Percentiles rank a stretch among this genome's conserved stretches.
These are phyloP conservation scores for Gynostemma pentaphyllum DNA, from an alignment of 306 rosid species.

Conservation along the genomic window DNA sequence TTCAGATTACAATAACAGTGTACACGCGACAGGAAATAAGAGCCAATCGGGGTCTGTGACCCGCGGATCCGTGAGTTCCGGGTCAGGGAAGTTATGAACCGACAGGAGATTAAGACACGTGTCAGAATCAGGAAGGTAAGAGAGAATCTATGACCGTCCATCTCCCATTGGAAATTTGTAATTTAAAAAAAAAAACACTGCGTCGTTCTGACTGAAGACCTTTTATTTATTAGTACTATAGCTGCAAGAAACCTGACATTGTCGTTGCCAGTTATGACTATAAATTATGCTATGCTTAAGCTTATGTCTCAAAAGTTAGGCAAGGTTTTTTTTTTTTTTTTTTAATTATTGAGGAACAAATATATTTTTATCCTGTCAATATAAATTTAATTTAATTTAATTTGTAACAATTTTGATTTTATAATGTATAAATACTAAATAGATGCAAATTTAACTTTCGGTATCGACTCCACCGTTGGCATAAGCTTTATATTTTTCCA, in stretches of 20 bases:
- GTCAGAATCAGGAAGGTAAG: background rate
- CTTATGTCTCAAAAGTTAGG: no score
- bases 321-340: no score
- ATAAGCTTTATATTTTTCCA: slow-evolving; percentile 34
- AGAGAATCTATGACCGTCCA: background rate
- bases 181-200: no score
- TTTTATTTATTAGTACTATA: background rate
- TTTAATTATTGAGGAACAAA: no score
- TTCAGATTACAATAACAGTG: background rate
- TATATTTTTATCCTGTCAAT: no score
- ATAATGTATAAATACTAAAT: no score
- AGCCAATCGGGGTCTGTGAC: background rate
- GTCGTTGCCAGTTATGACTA: background rate
- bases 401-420: no score
- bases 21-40: background rate
- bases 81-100: background rate
- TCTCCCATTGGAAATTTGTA: background rate
- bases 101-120: background rate
- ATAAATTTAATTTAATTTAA: no score
- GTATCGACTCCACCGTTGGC: slow-evolving; percentile 29
- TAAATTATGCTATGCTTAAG: no score
- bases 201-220: background rate
- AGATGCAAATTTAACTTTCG: no score
- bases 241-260: background rate
- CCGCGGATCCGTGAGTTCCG: background rate